A percentile compares a stretch with the other conserved stretches of the same genome.
These are phyloP conservation scores for Fusarium sp. DNA, from an alignment of 2,329 filamentous ascomycete species.

Conservation along the genomic window DNA sequence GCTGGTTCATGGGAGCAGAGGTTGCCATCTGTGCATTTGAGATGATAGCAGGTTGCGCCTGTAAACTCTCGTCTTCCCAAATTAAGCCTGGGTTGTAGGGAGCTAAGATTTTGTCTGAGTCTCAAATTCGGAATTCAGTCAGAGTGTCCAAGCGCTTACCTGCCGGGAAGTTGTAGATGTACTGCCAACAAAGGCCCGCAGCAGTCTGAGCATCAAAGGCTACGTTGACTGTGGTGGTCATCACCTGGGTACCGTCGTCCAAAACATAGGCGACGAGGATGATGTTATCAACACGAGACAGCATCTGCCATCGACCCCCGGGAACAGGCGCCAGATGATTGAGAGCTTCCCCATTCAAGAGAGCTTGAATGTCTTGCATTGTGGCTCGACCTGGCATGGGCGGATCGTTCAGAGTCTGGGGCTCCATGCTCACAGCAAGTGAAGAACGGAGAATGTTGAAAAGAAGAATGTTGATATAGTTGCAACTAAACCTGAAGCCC, in stretches of 20 bases:
- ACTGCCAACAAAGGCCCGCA: background rate
- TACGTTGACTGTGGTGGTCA: background rate
- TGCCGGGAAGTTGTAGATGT: conserved; percentile 2
- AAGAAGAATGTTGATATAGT: background rate
- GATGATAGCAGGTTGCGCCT: background rate
- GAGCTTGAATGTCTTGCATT: background rate
- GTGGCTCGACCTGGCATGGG: background rate
- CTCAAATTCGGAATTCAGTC: background rate
- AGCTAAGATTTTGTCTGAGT: background rate
- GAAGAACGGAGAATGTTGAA: background rate
- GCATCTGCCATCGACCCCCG: conserved; percentile 19
- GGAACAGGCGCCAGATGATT: conserved; percentile 15
- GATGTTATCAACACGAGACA: background rate
- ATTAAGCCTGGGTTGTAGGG: background rate
- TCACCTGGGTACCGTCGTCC: background rate
- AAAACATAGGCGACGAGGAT: background rate
- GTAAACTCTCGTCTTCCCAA: background rate
- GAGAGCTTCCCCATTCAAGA: background rate
- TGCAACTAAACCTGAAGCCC: background rate
- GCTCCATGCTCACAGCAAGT: background rate
- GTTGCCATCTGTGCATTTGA: background rate
- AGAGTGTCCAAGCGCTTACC: background rate
- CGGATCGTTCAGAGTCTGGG: background rate
- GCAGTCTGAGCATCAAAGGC: background rate
- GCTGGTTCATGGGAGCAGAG: background rate